These are phyloP conservation scores for Melocanna baccifera DNA, from an alignment of 176 grass and related monocot species.

Conservation along the genomic window DNA sequence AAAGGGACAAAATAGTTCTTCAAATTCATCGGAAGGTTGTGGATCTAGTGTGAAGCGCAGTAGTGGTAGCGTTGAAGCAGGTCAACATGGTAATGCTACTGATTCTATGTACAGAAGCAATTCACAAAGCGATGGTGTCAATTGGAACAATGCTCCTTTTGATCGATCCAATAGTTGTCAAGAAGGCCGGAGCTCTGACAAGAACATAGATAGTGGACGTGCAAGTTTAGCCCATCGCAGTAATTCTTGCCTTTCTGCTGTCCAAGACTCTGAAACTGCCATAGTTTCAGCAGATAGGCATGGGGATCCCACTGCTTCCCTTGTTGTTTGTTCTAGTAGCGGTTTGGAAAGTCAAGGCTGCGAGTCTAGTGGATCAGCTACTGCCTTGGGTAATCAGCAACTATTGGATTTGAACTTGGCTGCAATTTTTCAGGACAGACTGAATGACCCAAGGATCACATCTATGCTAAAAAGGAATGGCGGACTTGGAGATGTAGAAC, in stretches of 20 bases:
- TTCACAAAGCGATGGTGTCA: constrained; percentile 58
- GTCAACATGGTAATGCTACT: constrained; percentile 58
- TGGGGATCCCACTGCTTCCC: constrained; percentile 50
- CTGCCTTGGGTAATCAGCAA: constrained; percentile 60
- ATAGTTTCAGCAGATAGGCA: constrained; percentile 48
- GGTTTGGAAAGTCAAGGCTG: constrained; percentile 75
- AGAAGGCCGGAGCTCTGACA: constrained; percentile 76
- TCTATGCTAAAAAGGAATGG: constrained; percentile 96
- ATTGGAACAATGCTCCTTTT: constrained; percentile 67
- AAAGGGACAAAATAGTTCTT: constrained; percentile 81
- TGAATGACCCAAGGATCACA: constrained; percentile 92
- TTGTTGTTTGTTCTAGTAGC: constrained; percentile 62
- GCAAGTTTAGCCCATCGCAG: constrained; percentile 82
- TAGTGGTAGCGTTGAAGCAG: constrained; percentile 89
- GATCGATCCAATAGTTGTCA: constrained; percentile 94
- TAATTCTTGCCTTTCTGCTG: constrained; percentile 85
- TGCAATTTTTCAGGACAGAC: constrained; percentile 77
- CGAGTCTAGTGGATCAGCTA: constrained; percentile 67
- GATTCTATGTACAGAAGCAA: constrained; percentile 77
- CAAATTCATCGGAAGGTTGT: constrained; percentile 95
- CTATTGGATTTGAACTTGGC: constrained; percentile 85
- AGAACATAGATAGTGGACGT: constrained; percentile 68
- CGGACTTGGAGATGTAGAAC: constrained; percentile 72
- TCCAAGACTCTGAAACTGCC: constrained; percentile 77
- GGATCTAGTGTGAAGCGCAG: constrained; percentile 97